These are phyloP conservation scores for Cubamyces lactineus DNA, from an alignment of 768 basidiomycete genomes.

Conservation along the genomic window DNA sequence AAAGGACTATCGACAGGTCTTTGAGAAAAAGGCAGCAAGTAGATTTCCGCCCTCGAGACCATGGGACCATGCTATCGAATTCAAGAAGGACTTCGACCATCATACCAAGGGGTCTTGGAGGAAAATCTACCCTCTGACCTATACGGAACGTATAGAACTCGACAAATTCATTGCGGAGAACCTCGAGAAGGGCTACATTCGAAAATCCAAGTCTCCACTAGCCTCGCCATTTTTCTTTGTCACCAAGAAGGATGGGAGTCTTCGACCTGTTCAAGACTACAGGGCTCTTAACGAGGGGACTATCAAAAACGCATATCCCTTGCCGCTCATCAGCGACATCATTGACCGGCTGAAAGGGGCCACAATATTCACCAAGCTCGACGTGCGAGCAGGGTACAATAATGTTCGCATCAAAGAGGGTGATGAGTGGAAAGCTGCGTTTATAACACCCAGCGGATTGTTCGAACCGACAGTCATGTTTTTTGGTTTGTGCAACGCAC, in stretches of 20 bases:
- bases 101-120: too few species aligned
- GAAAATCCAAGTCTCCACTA: constrained; percentile 22
- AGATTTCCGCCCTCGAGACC: background rate
- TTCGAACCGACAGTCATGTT: background rate
- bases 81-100: background rate
- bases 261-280: constrained; percentile 32
- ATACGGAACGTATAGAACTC: constrained; percentile 12
- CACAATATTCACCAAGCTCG: constrained; percentile 33
- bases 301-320: constrained; percentile 36
- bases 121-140: background rate
- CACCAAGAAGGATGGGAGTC: constrained; percentile 33
- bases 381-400: constrained; percentile 40
- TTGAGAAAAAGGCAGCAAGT: background rate
- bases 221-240: constrained; percentile 36
- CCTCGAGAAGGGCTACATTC: constrained; percentile 23
- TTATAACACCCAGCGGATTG: constrained; percentile 6
- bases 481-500: background rate
- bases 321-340: constrained; percentile 37
- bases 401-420: constrained; percentile 27
- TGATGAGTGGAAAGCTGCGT: constrained; percentile 38
- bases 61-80: background rate
- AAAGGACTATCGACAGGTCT: background rate
- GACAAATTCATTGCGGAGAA: constrained; percentile 27
- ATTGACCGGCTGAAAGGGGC: constrained; percentile 29
- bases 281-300: constrained; percentile 37